Evolutionary conservation across 2,329 filamentous ascomycete species (phyloP).

Genomic region (Lachnellula cervina): DNA sequence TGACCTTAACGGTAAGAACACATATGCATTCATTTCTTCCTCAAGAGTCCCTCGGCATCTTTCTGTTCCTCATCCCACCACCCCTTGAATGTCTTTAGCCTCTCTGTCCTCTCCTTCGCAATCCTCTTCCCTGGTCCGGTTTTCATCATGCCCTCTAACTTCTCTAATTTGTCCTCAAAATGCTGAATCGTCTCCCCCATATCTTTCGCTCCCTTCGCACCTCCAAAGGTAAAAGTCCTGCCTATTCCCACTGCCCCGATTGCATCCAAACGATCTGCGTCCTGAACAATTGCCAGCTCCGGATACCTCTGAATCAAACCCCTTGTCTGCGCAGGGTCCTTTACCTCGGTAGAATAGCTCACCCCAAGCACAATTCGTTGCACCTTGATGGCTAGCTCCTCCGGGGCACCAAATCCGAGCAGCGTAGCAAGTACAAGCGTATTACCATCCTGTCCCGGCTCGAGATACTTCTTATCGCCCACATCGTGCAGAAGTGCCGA

Average conservation of each 20-base stretch:
- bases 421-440: conserved; percentile 56
- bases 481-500: conserved; percentile 82
- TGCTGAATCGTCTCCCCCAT: conserved; percentile 67
- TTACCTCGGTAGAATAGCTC: conserved; percentile 72
- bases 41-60: conserved; percentile 25
- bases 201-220: conserved; percentile 51
- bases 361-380: conserved; percentile 73
- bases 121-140: conserved; percentile 50
- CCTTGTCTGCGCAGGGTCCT: conserved; percentile 55
- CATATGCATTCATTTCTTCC: conserved; percentile 16
- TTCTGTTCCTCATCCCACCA: conserved; percentile 54
- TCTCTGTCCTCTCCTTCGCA: conserved; percentile 49
- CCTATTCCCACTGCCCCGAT: conserved; percentile 84
- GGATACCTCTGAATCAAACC: conserved; percentile 59
- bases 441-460: conserved; percentile 50
- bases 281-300: conserved; percentile 82
- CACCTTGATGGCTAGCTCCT: conserved; percentile 59
- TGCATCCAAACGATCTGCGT: conserved; percentile 90
- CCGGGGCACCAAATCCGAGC: conserved; percentile 51
- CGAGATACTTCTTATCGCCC: conserved; percentile 54
- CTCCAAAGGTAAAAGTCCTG: conserved; percentile 72
- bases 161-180: conserved; percentile 73
- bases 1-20: conserved; percentile 2
- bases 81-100: conserved; percentile 47
- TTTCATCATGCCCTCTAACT: conserved; percentile 60